Evolutionary conservation across 345 rosid genomes (phyloP).

Genomic region (Boechera retrofracta): DNA sequence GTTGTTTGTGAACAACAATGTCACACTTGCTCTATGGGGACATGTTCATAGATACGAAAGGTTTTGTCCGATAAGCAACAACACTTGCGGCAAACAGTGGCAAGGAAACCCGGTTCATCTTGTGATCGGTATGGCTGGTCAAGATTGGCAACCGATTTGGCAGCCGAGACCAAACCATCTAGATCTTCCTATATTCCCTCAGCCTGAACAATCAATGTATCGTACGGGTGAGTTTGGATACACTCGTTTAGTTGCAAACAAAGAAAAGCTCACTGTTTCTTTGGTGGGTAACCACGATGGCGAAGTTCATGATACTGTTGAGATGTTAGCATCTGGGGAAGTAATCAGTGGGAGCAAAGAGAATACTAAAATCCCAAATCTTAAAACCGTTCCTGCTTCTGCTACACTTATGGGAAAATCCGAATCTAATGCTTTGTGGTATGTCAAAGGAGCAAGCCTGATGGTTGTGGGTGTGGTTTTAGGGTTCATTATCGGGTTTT

Average conservation of each 20-base stretch:
- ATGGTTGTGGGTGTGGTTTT: constrained; percentile 64
- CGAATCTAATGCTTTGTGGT: constrained; percentile 53
- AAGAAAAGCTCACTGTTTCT: constrained; percentile 72
- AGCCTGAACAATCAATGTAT: constrained; percentile 76
- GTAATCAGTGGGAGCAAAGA: constrained; percentile 56
- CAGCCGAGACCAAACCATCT: constrained; percentile 81
- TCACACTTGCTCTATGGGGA: constrained; percentile 89
- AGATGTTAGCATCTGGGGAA: constrained; percentile 73
- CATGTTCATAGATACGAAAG: constrained; percentile 97
- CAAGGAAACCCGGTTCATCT: constrained; percentile 77
- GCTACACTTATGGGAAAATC: constrained; percentile 19
- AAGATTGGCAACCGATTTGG: constrained; percentile 95
- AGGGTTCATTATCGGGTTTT: constrained; percentile 70
- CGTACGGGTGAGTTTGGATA: constrained; percentile 93
- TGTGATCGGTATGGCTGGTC: constrained; percentile 98
- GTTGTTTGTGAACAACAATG: constrained; percentile 69
- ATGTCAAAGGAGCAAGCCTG: constrained; percentile 63
- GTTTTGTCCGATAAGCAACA: constrained; percentile 88
- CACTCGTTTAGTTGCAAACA: constrained; percentile 80
- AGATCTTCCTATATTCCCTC: constrained; percentile 70
- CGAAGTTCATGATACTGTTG: constrained; percentile 80
- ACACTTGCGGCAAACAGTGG: constrained; percentile 67
- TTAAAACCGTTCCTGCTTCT: constrained; percentile 29
- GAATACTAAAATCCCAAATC: neutral
- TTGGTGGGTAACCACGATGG: constrained; percentile 93